phyloP scores from a whole-genome alignment of 73 alveolate species.

The Breviolum minutum region DNA sequence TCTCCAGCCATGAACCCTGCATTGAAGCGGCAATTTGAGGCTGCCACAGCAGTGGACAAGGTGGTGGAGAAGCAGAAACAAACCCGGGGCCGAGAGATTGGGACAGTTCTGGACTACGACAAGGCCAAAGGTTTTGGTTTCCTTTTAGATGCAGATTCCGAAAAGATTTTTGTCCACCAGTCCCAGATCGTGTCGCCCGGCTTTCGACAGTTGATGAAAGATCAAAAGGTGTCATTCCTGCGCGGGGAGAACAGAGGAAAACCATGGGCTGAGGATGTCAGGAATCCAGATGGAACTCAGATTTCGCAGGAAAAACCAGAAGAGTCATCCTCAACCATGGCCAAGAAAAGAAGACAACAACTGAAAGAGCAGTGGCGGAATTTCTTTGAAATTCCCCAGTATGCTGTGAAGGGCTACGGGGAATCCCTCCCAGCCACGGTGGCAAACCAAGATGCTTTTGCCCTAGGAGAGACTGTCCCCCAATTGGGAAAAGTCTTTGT shows the following conservation, averaged over 20 bases:
- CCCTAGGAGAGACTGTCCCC: slow-evolving; percentile 84
- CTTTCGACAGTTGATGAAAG: slow-evolving; percentile 76
- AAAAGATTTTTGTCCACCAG: slow-evolving; percentile 75
- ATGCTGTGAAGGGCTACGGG: slow-evolving; percentile 87
- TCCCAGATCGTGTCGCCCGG: slow-evolving; percentile 82
- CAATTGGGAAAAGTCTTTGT: slow-evolving; percentile 88
- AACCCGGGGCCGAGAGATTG: slow-evolving; percentile 65
- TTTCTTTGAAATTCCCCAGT: slow-evolving; percentile 77
- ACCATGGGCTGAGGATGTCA: slow-evolving; percentile 84
- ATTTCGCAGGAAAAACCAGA: slow-evolving; percentile 71
- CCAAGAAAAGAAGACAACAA: slow-evolving; percentile 78
- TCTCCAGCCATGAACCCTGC: slow-evolving; percentile 78
- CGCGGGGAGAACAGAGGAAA: slow-evolving; percentile 87
- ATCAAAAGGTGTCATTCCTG: slow-evolving; percentile 70
- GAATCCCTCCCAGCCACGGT: slow-evolving; percentile 79
- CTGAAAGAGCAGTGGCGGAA: slow-evolving; percentile 93
- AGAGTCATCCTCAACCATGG: slow-evolving; percentile 18
- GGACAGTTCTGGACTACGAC: slow-evolving; percentile 60
- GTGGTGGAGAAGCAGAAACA: slow-evolving; percentile 85
- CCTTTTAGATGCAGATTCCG: slow-evolving; percentile 33
- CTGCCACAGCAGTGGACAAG: slow-evolving; percentile 63
- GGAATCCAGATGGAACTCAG: slow-evolving; percentile 85
- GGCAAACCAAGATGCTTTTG: slow-evolving; percentile 72
- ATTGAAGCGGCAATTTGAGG: slow-evolving; percentile 86
- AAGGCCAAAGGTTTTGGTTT: slow-evolving; percentile 68